These are phyloP conservation scores for Heimioporus sp. DNA, from an alignment of 768 basidiomycete species.

Conservation along the genomic window DNA sequence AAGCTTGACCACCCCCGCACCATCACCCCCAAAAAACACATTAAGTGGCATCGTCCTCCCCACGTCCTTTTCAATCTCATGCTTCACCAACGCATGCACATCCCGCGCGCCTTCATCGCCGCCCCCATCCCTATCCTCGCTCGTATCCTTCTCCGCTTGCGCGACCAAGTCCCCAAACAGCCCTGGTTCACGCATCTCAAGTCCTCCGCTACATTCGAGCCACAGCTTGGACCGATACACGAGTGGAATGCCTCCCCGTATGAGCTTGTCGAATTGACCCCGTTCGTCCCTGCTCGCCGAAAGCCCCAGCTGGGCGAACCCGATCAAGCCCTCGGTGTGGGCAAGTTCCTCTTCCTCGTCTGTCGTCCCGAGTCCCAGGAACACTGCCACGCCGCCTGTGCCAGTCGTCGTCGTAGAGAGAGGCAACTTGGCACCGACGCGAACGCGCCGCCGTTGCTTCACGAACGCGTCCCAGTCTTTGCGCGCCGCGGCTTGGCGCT, in stretches of 20 bases:
- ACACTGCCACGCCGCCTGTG: conserved; percentile 52
- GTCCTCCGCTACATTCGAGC: conserved; percentile 90
- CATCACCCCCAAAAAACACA: conserved; percentile 96
- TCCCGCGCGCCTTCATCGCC: no score
- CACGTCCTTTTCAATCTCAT: conserved; percentile 96
- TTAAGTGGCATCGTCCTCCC: conserved; percentile 91
- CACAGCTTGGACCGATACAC: conserved; percentile 86
- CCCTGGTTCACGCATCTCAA: conserved; percentile 92
- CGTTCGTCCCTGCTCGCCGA: conserved; percentile 70
- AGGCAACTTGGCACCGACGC: conserved; percentile 25
- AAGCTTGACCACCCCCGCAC: conserved; percentile 89
- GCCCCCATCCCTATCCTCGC: not conserved
- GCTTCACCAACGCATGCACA: conserved; percentile 44
- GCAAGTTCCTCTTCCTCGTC: conserved; percentile 70
- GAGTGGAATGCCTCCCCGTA: conserved; percentile 86
- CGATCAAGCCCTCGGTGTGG: conserved; percentile 85
- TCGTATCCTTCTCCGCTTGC: conserved; percentile 41
- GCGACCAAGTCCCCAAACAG: conserved; percentile 82
- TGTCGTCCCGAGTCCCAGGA: conserved; percentile 65
- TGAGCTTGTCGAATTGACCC: conserved; percentile 73
- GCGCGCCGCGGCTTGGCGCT: conserved; percentile 62
- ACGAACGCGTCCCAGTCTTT: conserved; percentile 91
- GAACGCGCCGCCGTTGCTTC: conserved; percentile 56
- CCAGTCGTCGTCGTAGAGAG: conserved; percentile 20
- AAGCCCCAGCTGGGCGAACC: conserved; percentile 84